Evolutionary conservation across 2,329 filamentous ascomycete genomes (phyloP).

Genomic region (Hymenoscyphus albidus): DNA sequence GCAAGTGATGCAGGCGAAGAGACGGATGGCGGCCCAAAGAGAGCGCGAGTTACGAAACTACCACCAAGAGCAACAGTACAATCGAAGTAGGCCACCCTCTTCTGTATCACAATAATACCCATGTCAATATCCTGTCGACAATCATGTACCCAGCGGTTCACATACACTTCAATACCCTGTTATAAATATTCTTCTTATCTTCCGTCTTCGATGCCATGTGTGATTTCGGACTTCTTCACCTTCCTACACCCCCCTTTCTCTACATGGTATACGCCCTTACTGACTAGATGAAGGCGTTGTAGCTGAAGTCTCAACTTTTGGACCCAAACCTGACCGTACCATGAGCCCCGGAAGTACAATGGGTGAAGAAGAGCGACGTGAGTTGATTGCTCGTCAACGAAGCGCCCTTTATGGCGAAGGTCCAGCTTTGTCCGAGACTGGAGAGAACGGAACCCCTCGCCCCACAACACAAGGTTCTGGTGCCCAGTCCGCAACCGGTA

Average conservation of each 20-base stretch:
- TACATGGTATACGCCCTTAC: conserved; percentile 32
- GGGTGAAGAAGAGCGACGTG: conserved; percentile 94
- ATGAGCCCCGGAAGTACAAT: conserved; percentile 76
- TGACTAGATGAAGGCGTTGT: conserved; percentile 50
- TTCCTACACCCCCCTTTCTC: conserved; percentile 13
- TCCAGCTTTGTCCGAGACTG: conserved; percentile 62
- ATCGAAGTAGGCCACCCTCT: conserved; percentile 91
- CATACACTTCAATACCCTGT: conserved; percentile 32
- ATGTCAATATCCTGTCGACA: conserved; percentile 21
- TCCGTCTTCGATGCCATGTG: conserved; percentile 37
- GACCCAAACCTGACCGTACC: conserved; percentile 78
- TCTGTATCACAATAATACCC: conserved; percentile 57
- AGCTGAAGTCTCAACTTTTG: conserved; percentile 61
- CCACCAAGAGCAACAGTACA: conserved; percentile 99
- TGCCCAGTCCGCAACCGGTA: conserved; percentile 56
- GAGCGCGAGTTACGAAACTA: conserved; percentile 99
- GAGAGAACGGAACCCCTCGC: conserved; percentile 58
- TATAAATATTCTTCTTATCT: conserved; percentile 37
- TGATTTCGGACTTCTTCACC: conserved; percentile 31
- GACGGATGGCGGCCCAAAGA: conserved; percentile 97
- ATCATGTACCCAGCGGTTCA: conserved; percentile 34
- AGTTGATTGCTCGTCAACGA: conserved; percentile 93
- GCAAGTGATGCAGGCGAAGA: conserved; percentile 98
- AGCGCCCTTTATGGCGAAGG: conserved; percentile 85
- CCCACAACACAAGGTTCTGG: conserved; percentile 62